Evolutionary conservation across 2,329 filamentous ascomycete genomes (phyloP).

Genomic region (Fusarium sp.): DNA sequence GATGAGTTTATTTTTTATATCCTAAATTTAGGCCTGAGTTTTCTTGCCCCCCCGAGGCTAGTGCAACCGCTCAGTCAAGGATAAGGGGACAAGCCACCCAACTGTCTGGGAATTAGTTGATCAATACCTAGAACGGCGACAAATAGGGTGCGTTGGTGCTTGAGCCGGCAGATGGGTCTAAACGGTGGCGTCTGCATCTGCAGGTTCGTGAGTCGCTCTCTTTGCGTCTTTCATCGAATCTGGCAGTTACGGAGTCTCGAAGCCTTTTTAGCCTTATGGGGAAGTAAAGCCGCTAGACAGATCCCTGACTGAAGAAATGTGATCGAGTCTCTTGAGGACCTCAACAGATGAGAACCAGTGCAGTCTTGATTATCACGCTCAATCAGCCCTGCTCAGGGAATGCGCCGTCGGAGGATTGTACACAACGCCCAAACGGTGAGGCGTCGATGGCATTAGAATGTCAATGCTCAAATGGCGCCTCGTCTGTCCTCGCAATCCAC

Average conservation of each 20-base stretch:
- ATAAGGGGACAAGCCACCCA: conserved; percentile 30
- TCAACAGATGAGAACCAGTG: neutral
- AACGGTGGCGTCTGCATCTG: conserved; percentile 33
- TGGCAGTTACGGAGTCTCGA: conserved; percentile 20
- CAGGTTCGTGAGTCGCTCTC: conserved; percentile 26
- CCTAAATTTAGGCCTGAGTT: no score
- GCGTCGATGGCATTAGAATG: conserved; percentile 15
- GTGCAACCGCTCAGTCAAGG: conserved; percentile 26
- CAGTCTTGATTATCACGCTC: neutral
- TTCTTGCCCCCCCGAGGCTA: no score
- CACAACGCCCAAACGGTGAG: conserved; percentile 28
- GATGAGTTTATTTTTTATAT: no score
- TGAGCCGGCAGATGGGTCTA: conserved; percentile 24
- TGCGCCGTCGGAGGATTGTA: neutral
- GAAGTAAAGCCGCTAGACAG: conserved; percentile 9
- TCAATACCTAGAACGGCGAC: conserved; percentile 37
- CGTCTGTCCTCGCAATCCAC: neutral
- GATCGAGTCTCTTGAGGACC: neutral
- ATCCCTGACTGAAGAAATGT: neutral
- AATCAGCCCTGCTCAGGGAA: conserved; percentile 2
- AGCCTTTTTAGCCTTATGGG: conserved; percentile 17
- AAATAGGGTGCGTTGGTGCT: conserved; percentile 24
- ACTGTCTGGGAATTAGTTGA: conserved; percentile 30
- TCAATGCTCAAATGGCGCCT: conserved; percentile 21
- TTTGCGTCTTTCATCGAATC: conserved; percentile 30